These are phyloP conservation scores for Aspergillus aculeatinus DNA, from an alignment of 2,329 filamentous ascomycete genomes.

Conservation along the genomic window DNA sequence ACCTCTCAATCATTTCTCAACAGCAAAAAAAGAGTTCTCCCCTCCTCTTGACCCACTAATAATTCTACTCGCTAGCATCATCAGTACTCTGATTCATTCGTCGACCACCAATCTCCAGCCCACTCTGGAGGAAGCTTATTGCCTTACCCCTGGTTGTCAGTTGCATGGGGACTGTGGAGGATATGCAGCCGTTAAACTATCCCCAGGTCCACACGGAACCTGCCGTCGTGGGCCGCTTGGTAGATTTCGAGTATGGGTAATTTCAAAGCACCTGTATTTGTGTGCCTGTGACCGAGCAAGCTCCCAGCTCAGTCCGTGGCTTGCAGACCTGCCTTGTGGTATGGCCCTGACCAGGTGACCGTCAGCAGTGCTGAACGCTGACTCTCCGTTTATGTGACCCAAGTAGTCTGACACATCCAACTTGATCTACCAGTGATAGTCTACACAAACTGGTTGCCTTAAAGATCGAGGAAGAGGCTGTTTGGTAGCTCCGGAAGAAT, in stretches of 20 bases:
- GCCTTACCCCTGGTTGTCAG: not conserved
- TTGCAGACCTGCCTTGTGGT: not conserved
- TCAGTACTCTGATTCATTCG: not conserved
- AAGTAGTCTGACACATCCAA: not conserved
- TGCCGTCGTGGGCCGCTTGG: conserved; percentile 4
- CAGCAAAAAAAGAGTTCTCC: not conserved
- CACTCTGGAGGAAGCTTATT: not conserved
- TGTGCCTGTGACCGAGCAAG: not conserved
- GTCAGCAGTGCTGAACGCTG: not conserved
- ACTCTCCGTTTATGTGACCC: too few relatives aligned
- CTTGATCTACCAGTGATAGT: not conserved
- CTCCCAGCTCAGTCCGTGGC: not conserved
- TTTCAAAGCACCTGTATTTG: not conserved
- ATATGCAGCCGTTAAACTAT: not conserved
- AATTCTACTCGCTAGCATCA: not conserved
- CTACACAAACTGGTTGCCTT: not conserved
- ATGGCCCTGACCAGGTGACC: not conserved
- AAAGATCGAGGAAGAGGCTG: not conserved
- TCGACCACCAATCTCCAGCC: not conserved
- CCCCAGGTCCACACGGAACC: conserved; percentile 7
- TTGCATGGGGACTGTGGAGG: not conserved
- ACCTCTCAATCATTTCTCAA: not conserved
- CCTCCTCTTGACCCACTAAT: not conserved
- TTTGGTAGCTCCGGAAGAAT: not conserved
- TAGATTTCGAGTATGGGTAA: conserved; percentile 2